Evolutionary conservation across 2,329 filamentous ascomycete species (phyloP).

Genomic region (Anisogramma anomala): DNA sequence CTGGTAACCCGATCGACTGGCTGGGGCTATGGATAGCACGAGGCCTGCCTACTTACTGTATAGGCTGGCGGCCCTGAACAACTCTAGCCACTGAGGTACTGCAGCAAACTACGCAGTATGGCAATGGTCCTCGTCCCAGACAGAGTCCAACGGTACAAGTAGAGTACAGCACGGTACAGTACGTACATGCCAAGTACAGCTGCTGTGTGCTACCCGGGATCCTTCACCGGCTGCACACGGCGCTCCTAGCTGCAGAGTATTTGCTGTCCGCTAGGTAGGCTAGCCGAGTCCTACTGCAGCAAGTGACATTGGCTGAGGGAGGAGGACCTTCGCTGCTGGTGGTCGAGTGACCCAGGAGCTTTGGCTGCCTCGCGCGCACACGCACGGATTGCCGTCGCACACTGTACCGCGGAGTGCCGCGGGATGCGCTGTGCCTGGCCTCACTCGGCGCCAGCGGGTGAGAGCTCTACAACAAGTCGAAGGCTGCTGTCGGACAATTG

Average conservation of each 20-base stretch:
- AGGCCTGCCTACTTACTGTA: too few species aligned
- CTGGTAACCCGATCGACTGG: constrained; percentile 10
- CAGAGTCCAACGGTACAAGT: too few species aligned
- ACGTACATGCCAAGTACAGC: background rate
- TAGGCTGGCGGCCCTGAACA: too few species aligned
- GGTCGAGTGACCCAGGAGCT: background rate
- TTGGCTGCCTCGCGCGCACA: background rate
- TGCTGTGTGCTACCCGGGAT: background rate
- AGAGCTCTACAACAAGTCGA: background rate
- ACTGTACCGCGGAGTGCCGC: background rate
- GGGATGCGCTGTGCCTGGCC: background rate
- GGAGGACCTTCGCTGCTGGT: background rate
- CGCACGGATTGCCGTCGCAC: background rate
- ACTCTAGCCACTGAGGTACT: too few species aligned
- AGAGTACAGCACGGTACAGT: too few species aligned
- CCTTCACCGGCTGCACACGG: constrained; percentile 6
- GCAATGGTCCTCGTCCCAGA: too few species aligned
- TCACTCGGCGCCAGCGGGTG: too few species aligned
- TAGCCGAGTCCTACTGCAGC: background rate
- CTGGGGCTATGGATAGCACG: background rate
- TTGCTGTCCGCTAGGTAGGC: background rate
- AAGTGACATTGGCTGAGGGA: background rate
- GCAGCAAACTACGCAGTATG: too few species aligned
- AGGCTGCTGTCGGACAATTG: background rate
- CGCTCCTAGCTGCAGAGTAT: constrained; percentile 5